phyloP scores from a whole-genome alignment of 495 filamentous ascomycete genomes.

The Cudoniella acicularis region DNA sequence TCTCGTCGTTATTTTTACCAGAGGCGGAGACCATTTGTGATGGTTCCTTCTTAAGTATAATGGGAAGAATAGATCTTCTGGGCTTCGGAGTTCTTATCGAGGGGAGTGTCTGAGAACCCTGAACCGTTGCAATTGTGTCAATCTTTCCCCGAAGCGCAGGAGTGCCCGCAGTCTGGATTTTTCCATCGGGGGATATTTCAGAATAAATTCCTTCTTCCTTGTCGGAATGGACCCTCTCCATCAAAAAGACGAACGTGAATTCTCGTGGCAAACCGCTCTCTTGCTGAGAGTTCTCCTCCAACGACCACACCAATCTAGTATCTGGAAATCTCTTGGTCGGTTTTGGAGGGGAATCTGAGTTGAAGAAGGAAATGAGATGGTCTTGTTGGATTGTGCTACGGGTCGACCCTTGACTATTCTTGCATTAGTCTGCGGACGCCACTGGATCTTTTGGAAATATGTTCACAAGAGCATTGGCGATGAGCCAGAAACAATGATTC shows the following conservation, averaged over 20 bases:
- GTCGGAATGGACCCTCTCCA: constrained; percentile 34
- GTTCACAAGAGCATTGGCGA: no score
- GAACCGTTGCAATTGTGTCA: background rate
- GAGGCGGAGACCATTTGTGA: background rate
- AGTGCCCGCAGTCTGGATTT: background rate
- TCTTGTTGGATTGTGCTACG: constrained; percentile 7
- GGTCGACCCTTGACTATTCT: constrained; percentile 5
- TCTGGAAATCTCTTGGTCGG: constrained; percentile 36
- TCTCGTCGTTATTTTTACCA: background rate
- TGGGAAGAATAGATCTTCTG: background rate
- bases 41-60: background rate
- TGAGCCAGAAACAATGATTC: no score
- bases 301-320: constrained; percentile 47
- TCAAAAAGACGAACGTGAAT: constrained; percentile 51
- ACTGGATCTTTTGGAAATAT: no score
- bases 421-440: background rate
- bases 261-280: constrained; percentile 50
- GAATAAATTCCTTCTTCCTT: background rate
- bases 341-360: constrained; percentile 23
- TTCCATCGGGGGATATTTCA: background rate
- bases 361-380: constrained; percentile 13
- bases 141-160: background rate
- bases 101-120: background rate
- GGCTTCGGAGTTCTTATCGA: background rate
- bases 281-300: constrained; percentile 49